Evolutionary conservation across 257 asterid genomes (phyloP), one percentile per base, ranked within the genome.

Genomic region (Thymus mandschuricus): DNA sequence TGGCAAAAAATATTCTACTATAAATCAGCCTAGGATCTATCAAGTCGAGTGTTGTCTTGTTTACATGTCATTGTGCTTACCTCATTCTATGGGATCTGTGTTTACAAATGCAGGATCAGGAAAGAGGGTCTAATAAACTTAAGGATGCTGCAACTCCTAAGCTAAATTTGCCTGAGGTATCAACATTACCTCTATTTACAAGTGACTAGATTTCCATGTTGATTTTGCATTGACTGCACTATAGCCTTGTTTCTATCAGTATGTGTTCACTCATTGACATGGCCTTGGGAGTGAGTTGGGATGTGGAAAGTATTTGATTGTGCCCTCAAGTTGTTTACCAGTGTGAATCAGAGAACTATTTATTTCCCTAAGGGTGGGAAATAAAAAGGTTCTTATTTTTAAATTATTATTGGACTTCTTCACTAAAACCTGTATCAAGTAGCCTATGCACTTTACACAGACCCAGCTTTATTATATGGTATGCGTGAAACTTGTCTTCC

Each of bases 101-200:
- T 64, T n/a, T 61, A 73, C 29, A 28, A 64, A 70, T 78, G 78
- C 93, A 94, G 99, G 90, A 46, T 54, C 80, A 67, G 75, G 73
- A 60, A 51, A 43, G 31, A 76, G 68, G 81, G 48, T 66, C 81
- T 35, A 80, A 65, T 73, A 81, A 76, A 76, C 73, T 45, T 49
- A 82, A 74, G 76, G 83, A 74, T 70, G 70, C 60, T 63, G 65
- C 79, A 62, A 68, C 78, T 70, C 67, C 83, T 12, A 85, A 83
- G 76, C 66, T 69, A 74, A 88, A 84, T 79, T n/a, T 84, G 61
- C 92, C 92, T 1, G 81, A 89, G 97, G 99, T 94, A 30, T 41
- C 68, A 45, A 54, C 56, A 57, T 58, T 69, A 52, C 46, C 29
- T 69, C 63, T 60, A 7, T 60, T 76, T 56, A 57, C 68, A 48